phyloP scores from a whole-genome alignment of 2,329 filamentous ascomycete species.

The Ambrosiella beaveri region DNA sequence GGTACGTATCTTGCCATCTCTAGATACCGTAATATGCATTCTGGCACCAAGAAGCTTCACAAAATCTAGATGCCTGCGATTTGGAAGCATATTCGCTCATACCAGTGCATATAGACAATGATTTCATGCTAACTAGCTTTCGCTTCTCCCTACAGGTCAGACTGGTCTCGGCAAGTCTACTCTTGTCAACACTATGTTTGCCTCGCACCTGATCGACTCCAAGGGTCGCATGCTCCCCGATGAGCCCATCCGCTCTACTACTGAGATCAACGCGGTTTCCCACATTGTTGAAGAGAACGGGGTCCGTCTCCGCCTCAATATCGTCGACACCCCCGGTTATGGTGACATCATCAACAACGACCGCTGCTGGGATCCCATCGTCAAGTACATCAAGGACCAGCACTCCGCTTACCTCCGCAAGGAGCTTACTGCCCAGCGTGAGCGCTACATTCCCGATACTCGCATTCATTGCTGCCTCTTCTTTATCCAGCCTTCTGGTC shows the following conservation, averaged over 20 bases:
- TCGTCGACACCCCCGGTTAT: conserved; percentile 96
- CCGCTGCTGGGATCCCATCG: conserved; percentile 99
- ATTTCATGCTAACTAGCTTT: conserved; percentile 1
- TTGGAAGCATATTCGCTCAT: too few relatives aligned
- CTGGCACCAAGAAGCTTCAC: neutral
- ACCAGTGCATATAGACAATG: neutral
- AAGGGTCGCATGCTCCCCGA: conserved; percentile 88
- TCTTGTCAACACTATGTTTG: conserved; percentile 99
- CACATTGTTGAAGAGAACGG: conserved; percentile 99
- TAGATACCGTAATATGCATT: neutral
- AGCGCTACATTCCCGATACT: conserved; percentile 98
- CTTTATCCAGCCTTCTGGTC: conserved; percentile 97
- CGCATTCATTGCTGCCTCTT: conserved; percentile 99
- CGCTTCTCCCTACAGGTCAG: conserved; percentile 47
- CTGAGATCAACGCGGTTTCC: conserved; percentile 93
- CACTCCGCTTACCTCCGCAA: conserved; percentile 98
- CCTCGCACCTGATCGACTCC: conserved; percentile 96
- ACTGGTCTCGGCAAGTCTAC: conserved; percentile 98
- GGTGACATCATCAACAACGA: conserved; percentile 99
- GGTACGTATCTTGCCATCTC: conserved; percentile 45
- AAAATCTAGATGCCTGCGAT: too few relatives aligned
- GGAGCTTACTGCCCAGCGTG: conserved; percentile 96
- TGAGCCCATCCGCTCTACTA: conserved; percentile 85
- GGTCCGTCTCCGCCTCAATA: conserved; percentile 91
- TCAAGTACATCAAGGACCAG: conserved; percentile 99